Evolutionary conservation across 2,329 filamentous ascomycete genomes (phyloP), one percentile per base, ranked within the genome.

Genomic region (Colletotrichum aenigma): DNA sequence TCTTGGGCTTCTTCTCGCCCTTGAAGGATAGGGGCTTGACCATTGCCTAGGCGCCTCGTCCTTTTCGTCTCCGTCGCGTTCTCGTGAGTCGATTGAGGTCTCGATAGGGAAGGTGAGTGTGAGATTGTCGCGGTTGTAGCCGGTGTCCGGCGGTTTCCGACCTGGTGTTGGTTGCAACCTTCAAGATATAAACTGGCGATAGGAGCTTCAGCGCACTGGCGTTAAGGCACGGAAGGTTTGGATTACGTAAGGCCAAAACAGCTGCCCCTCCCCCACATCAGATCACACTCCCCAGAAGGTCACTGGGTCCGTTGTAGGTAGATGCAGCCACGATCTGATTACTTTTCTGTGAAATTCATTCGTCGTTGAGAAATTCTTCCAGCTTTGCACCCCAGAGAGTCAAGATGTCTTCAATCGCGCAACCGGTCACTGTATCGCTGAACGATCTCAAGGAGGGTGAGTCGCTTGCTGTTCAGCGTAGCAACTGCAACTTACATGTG

Each of bases 1-100:
- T 98, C 86, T 97, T 98, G 75, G 91, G 87, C 87, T 97, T 97
- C 86, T 97, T 98, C 87, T 99, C 97, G 88, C 97, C 97, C 87
- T 99, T 99, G 90, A 99, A 99, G 65, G 92, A 89, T 74, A 99
- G 91, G 64, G 96, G 93, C 84, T 98, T 98, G 80, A 98, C 93
- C 94, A 97, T 97, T 77, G 78, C 43, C n/a, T 52, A 36, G 34
- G 34, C 34, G n/a, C n/a, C 43, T 60, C 76, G 72, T 65, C 24
- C 28, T 30, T 61, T 67, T 38, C 71, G 66, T 24, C 10, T 60
- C 34, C 48, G 55, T 69, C 7, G 26, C 34, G 58, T 52, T 18
- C 9, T 64, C 32, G 32, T 30, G 21, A 62, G 48, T 34, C 56
- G 67, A 62, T 43, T 12, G 48, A 10, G 24, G 9, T n/a, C 36